Evolutionary conservation across 306 rosid genomes (phyloP).

Genomic region (Malus fusca): DNA sequence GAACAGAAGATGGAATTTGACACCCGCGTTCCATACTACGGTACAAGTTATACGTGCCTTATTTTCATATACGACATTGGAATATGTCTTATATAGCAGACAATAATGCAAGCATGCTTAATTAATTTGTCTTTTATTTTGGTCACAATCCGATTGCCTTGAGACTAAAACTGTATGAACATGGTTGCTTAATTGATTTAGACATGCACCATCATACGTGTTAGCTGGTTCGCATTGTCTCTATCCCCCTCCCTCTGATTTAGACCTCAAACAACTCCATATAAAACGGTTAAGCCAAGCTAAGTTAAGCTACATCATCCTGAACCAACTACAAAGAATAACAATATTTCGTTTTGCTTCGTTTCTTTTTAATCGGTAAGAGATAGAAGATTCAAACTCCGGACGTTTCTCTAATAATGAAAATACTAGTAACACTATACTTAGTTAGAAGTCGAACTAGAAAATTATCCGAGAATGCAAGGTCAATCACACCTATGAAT

Average conservation of each 20-base stretch:
- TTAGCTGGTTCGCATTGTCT: not conserved
- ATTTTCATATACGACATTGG: too few relatives aligned
- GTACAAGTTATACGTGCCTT: too few relatives aligned
- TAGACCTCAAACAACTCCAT: conserved; percentile 5
- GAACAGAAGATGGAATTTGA: not conserved
- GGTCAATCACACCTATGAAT: too few relatives aligned
- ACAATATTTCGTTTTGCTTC: not conserved
- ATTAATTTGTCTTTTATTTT: not conserved
- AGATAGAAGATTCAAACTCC: too few relatives aligned
- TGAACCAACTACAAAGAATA: not conserved
- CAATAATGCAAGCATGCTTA: not conserved
- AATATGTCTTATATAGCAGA: not conserved
- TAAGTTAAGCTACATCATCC: not conserved
- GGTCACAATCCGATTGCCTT: not conserved
- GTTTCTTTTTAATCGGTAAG: not conserved
- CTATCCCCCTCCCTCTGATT: not conserved
- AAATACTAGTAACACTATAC: too few relatives aligned
- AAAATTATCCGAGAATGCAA: too few relatives aligned
- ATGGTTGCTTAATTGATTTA: not conserved
- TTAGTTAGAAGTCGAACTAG: not conserved
- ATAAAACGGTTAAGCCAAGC: not conserved
- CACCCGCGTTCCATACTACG: not conserved
- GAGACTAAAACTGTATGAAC: not conserved
- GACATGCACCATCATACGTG: not conserved
- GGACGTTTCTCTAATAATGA: too few relatives aligned